Conservation (phyloP, 2,329 filamentous ascomycete genomes). For the Cercospora janseana region DNA sequence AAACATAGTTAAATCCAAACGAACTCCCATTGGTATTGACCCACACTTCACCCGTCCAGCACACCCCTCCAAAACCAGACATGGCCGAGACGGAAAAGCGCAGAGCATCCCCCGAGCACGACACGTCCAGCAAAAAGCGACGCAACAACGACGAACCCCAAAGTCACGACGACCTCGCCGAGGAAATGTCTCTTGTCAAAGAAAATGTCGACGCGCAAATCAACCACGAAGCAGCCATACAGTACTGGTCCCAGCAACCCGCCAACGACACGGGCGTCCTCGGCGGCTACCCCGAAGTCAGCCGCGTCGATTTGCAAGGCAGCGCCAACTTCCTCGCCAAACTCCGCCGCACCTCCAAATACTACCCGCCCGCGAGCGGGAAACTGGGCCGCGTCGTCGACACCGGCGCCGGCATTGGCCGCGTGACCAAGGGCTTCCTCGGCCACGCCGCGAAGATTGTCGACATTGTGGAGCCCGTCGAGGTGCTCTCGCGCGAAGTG, state of each 20-base stretch:
- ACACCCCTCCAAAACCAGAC: background rate
- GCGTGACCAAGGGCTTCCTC: conserved; percentile 77
- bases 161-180: conserved; percentile 12
- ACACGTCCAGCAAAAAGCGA: conserved; percentile 15
- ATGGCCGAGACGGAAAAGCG: conserved; percentile 22
- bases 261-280: conserved; percentile 72
- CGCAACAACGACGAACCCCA: background rate
- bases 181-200: conserved; percentile 14
- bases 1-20: too few relatives aligned
- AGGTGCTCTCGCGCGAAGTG: conserved; percentile 71
- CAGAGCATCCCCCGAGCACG: conserved; percentile 12
- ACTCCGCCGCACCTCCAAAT: conserved; percentile 49
- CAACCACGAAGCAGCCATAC: conserved; percentile 44
- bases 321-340: conserved; percentile 69
- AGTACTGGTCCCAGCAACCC: conserved; percentile 54
- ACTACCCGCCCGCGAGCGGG: conserved; percentile 24
- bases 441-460: conserved; percentile 66
- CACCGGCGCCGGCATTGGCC: conserved; percentile 71
- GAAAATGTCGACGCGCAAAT: conserved; percentile 38
- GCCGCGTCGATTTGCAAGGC: conserved; percentile 68
- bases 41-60: background rate
- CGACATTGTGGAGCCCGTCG: conserved; percentile 81
- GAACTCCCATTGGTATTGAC: background rate
- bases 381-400: conserved; percentile 52
- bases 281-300: conserved; percentile 68